Percentiles rank a stretch among this genome's conserved stretches.
These are phyloP conservation scores for Lizonia empirigonia DNA, from an alignment of 2,329 filamentous ascomycete genomes.

Conservation along the genomic window DNA sequence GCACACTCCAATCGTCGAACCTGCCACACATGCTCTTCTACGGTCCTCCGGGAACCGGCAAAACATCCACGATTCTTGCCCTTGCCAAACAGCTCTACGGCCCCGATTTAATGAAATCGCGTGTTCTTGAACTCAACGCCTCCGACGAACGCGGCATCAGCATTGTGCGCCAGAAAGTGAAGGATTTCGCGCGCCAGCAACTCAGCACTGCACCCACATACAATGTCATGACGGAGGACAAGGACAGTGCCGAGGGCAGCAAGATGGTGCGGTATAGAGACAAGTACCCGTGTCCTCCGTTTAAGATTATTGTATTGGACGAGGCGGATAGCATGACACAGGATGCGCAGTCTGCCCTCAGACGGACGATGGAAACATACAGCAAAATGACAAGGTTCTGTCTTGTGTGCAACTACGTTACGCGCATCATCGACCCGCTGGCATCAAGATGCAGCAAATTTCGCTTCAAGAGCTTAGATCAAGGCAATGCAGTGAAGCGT, in stretches of 20 bases:
- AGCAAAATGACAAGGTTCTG: slow-evolving; percentile 96
- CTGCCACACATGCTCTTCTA: slow-evolving; percentile 99
- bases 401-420: slow-evolving; percentile 98
- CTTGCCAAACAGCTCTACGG: slow-evolving; percentile 97
- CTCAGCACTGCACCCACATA: slow-evolving; percentile 76
- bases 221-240: slow-evolving; percentile 63
- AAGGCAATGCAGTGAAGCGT: slow-evolving; percentile 78
- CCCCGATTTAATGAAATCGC: slow-evolving; percentile 86
- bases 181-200: slow-evolving; percentile 96
- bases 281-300: slow-evolving; percentile 90
- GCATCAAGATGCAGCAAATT: slow-evolving; percentile 96
- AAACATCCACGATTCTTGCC: slow-evolving; percentile 96
- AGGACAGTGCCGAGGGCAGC: slow-evolving; percentile 28
- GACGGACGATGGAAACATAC: slow-evolving; percentile 98
- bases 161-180: slow-evolving; percentile 97
- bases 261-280: slow-evolving; percentile 56
- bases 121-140: slow-evolving; percentile 98
- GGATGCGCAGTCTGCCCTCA: slow-evolving; percentile 89
- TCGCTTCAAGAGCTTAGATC: slow-evolving; percentile 93
- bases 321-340: slow-evolving; percentile 99
- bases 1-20: slow-evolving; percentile 94
- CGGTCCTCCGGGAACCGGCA: slow-evolving; percentile 94
- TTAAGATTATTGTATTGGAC: slow-evolving; percentile 98
- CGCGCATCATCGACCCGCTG: slow-evolving; percentile 94
- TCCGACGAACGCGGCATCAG: slow-evolving; percentile 98